Conservation (phyloP, 2,329 filamentous ascomycete genomes). For the Hypomyces perniciosus region DNA sequence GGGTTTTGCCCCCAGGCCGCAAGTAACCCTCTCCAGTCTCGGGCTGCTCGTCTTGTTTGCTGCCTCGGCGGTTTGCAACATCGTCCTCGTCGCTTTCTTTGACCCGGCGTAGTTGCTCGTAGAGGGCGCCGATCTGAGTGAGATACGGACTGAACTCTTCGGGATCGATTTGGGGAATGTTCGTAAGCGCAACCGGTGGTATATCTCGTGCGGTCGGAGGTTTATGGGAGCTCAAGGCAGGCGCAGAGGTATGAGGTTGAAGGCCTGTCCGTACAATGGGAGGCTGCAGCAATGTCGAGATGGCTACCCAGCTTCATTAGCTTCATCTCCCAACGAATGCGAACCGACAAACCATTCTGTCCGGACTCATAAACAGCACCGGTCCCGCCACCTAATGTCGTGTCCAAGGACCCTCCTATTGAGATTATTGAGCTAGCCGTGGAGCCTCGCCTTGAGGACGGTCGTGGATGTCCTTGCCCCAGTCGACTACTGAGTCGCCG, state of each 20-base stretch:
- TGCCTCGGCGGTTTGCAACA: slow-evolving; percentile 29
- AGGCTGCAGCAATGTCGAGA: slow-evolving; percentile 86
- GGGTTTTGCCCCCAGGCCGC: slow-evolving; percentile 33
- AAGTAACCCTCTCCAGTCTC: slow-evolving; percentile 41
- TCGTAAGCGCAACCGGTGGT: slow-evolving; percentile 84
- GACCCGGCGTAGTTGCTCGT: slow-evolving; percentile 80
- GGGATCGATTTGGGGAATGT: slow-evolving; percentile 73
- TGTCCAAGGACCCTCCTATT: slow-evolving; percentile 76
- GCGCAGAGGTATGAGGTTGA: slow-evolving; percentile 67
- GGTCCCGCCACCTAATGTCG: slow-evolving; percentile 50
- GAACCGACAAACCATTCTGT: slow-evolving; percentile 62
- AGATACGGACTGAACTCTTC: slow-evolving; percentile 81
- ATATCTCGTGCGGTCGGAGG: slow-evolving; percentile 85
- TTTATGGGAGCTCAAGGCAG: slow-evolving; percentile 66
- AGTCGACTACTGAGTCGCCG: slow-evolving; percentile 33
- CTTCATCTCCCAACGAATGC: not conserved
- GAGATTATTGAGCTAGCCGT: slow-evolving; percentile 84
- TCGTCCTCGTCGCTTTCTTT: slow-evolving; percentile 70
- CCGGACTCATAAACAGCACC: slow-evolving; percentile 62
- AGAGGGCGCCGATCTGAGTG: slow-evolving; percentile 75
- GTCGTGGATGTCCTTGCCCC: slow-evolving; percentile 41
- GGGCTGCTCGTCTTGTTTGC: slow-evolving; percentile 37
- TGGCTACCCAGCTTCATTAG: slow-evolving; percentile 48
- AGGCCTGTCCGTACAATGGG: slow-evolving; percentile 86
- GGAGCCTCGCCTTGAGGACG: slow-evolving; percentile 63